Conservation (phyloP, 257 asterid genomes). For the Ehretia macrophylla region DNA sequence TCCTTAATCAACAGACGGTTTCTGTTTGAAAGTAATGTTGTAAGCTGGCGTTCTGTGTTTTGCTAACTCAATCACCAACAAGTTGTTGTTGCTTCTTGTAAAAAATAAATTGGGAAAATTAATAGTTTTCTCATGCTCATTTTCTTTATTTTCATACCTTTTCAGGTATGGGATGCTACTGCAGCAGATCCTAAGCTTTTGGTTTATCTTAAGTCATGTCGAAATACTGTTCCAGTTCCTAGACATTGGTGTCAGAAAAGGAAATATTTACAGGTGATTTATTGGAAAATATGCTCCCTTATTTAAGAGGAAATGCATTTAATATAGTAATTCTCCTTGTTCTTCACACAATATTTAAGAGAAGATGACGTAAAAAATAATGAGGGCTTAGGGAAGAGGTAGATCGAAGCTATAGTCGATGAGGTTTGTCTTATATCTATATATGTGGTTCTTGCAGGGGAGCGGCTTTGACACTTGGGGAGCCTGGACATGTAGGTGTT, state of each 20-base stretch:
- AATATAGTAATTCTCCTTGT: background rate
- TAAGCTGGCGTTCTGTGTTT: no score
- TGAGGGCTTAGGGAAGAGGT: constrained; percentile 52
- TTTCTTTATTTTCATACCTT: constrained; percentile 1
- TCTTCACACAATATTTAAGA: constrained; percentile 5
- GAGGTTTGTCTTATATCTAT: constrained; percentile 89
- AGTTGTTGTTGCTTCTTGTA: no score
- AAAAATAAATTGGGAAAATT: no score
- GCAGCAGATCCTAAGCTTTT: constrained; percentile 85
- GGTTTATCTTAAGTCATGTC: constrained; percentile 84
- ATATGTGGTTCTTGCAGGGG: constrained; percentile 95
- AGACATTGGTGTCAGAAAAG: constrained; percentile 99
- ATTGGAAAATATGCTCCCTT: background rate
- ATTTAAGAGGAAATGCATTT: background rate
- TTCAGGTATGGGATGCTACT: constrained; percentile 99
- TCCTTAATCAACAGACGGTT: no score
- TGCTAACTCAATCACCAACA: no score
- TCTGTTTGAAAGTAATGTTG: no score
- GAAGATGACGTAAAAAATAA: constrained; percentile 20
- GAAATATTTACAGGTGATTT: constrained; percentile 85
- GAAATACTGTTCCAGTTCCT: constrained; percentile 95
- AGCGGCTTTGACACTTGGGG: constrained; percentile 83
- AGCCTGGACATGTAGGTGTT: constrained; percentile 94
- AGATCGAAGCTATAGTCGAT: constrained; percentile 58
- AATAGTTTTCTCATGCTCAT: background rate